Percentiles rank a stretch among this genome's conserved stretches.
Evolutionary conservation across 208 protist species (phyloP).

Genomic region (Trypanosomatidae sp.): DNA sequence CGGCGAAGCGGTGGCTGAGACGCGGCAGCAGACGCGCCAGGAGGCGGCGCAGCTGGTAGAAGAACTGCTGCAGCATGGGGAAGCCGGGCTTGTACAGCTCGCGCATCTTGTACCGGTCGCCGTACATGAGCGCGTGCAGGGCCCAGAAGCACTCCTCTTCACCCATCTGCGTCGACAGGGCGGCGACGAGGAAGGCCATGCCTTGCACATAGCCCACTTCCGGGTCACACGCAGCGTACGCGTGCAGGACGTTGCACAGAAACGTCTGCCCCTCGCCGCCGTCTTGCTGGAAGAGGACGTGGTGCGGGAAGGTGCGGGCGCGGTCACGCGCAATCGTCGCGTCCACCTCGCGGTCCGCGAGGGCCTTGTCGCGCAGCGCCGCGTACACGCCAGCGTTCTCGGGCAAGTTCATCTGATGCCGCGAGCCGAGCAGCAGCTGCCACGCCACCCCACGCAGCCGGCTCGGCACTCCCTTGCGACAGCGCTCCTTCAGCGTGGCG

Average conservation of each 20-base stretch:
- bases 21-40: constrained; percentile 64
- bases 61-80: constrained; percentile 82
- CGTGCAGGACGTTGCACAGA: constrained; percentile 81
- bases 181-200: constrained; percentile 88
- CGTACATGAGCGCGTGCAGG: constrained; percentile 81
- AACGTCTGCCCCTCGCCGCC: constrained; percentile 76
- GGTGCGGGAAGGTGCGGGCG: constrained; percentile 77
- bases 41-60: constrained; percentile 78
- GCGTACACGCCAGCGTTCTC: constrained; percentile 64
- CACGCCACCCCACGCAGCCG: constrained; percentile 71
- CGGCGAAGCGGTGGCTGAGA: constrained; percentile 56
- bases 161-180: constrained; percentile 79
- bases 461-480: constrained; percentile 80
- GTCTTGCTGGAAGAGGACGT: constrained; percentile 78
- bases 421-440: constrained; percentile 78
- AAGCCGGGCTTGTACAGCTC: constrained; percentile 84
- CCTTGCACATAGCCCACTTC: constrained; percentile 92
- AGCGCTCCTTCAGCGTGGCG: constrained; percentile 77
- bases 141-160: constrained; percentile 90
- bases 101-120: constrained; percentile 66
- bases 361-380: constrained; percentile 48
- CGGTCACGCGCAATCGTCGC: constrained; percentile 69
- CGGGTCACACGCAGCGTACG: constrained; percentile 81
- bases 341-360: constrained; percentile 44
- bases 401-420: constrained; percentile 44